Evolutionary conservation across 306 rosid genomes (phyloP), one percentile per base, ranked within the genome.

Genomic region (Albizia julibrissin): DNA sequence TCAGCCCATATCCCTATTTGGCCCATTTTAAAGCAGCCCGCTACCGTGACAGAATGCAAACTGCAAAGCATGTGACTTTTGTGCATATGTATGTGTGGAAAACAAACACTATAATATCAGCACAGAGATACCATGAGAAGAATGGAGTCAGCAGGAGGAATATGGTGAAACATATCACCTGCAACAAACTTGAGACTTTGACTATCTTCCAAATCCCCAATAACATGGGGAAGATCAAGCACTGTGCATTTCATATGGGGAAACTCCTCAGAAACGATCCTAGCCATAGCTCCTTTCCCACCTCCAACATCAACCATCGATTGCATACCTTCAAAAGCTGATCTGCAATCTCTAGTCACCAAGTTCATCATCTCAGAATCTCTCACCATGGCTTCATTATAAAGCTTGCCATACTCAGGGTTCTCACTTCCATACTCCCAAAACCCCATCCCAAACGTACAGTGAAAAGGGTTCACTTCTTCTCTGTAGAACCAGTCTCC

Each of bases 281-380:
- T 74, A 33, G 67, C 49, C 12, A 40, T 12, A 4, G 46, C 67
- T 74, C 75, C 75, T 11, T 5, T 44, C 12, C 75, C 58, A 14
- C 75, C 75, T 15, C 75, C 75, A 43, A 44, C 67, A 74, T 52
- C 78, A 52, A 52, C 67, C 78, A 74, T 19, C 16, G 84, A 67
- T 33, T 69, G 37, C 66, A 85, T 44, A 4, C 87, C 88, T 40
- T 83, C 87, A 43, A 87, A 85, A 69, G 80, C 79, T 10, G 50
- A 72, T 43, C 66, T 83, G 82, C 69, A 82, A 3, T 80, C 87
- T 62, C 26, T 61, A 0, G 83, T 34, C 12, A 77, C 87, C 85
- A 82, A 66, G 77, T 80, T 82, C 85, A 80, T 50, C 85, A 80
- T 77, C 64, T 54, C 72, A 16, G 88, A 87, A 80, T 82, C 87